Percentiles rank a stretch among this genome's conserved stretches.
Conservation (phyloP, 2,329 filamentous ascomycete species). For the Teratosphaeria destructans region DNA sequence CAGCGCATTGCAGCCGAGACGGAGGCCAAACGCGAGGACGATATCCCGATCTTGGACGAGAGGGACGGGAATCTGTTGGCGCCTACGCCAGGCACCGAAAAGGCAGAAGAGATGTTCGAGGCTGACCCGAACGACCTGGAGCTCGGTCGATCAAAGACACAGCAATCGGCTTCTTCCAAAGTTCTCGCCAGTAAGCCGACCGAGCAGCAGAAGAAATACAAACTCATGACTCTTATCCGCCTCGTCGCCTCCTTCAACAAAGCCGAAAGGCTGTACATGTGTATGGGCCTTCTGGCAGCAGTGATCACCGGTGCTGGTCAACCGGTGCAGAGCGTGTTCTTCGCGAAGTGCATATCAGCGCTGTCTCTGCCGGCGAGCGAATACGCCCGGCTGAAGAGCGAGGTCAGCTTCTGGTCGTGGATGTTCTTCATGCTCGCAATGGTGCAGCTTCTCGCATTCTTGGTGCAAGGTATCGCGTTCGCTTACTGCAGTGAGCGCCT, state of each 20-base stretch:
- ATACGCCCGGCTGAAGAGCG: slow-evolving; percentile 49
- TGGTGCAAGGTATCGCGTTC: slow-evolving; percentile 61
- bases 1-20: slow-evolving; percentile 63
- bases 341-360: slow-evolving; percentile 74
- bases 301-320: slow-evolving; percentile 73
- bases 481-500: slow-evolving; percentile 80
- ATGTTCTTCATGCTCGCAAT: slow-evolving; percentile 83
- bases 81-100: slow-evolving; percentile 19
- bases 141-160: slow-evolving; percentile 43
- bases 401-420: slow-evolving; percentile 74
- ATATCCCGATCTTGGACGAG: slow-evolving; percentile 18
- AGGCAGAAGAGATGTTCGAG: slow-evolving; percentile 20
- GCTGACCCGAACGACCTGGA: slow-evolving; percentile 54
- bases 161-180: slow-evolving; percentile 55
- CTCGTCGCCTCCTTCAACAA: slow-evolving; percentile 73
- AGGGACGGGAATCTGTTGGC: slow-evolving; percentile 17
- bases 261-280: slow-evolving; percentile 60
- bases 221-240: slow-evolving; percentile 65
- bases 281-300: slow-evolving; percentile 61
- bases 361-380: slow-evolving; percentile 48
- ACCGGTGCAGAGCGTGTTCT: slow-evolving; percentile 68
- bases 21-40: slow-evolving; percentile 44
- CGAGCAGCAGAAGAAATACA: slow-evolving; percentile 48
- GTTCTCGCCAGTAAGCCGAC: slow-evolving; percentile 49
- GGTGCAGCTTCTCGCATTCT: slow-evolving; percentile 59